Conservation (phyloP, 148 eudicot species). For the Dianthus caryophyllus region DNA sequence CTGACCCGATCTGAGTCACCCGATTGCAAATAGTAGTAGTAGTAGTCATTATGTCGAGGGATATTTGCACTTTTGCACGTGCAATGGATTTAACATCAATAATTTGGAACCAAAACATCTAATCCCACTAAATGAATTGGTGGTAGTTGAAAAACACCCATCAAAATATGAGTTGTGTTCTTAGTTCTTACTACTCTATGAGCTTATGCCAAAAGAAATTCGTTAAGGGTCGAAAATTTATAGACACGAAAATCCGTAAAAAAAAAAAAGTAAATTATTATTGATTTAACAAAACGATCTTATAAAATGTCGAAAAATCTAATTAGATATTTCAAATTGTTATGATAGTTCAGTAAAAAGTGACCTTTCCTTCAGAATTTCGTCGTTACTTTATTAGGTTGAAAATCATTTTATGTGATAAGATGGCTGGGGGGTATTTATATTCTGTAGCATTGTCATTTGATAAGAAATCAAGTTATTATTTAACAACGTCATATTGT, state of each 20-base stretch:
- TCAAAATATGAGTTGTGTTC: background rate
- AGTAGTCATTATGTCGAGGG: constrained; percentile 3
- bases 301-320: too few relatives aligned
- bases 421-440: background rate
- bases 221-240: too few relatives aligned
- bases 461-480: background rate
- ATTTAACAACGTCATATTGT: background rate
- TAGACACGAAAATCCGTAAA: too few relatives aligned
- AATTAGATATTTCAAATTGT: too few relatives aligned
- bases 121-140: constrained; percentile 6
- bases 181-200: background rate
- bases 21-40: background rate
- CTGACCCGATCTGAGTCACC: too few relatives aligned
- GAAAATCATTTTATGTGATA: background rate
- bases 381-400: too few relatives aligned
- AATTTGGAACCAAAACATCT: constrained; percentile 1
- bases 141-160: background rate
- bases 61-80: constrained; percentile 8
- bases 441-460: background rate
- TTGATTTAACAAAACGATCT: too few relatives aligned
- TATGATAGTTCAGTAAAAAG: too few relatives aligned
- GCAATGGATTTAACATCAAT: background rate
- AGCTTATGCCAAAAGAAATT: too few relatives aligned
- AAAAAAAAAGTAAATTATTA: too few relatives aligned
- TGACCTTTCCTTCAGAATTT: background rate